Evolutionary conservation across 306 rosid genomes (phyloP).

Genomic region (Casuarina cunninghamiana): DNA sequence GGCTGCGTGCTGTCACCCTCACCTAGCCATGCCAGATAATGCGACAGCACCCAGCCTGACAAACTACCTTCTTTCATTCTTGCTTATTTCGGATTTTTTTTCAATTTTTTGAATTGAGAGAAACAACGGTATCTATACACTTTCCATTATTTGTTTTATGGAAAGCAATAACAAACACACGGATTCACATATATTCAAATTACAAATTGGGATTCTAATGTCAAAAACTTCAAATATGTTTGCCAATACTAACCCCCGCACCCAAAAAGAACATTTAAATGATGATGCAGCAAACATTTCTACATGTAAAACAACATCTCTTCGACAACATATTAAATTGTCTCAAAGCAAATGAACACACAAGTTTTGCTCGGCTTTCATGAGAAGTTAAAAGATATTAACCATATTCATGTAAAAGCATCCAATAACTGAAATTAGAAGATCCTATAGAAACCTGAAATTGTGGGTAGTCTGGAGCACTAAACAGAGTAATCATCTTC

Average conservation of each 20-base stretch:
- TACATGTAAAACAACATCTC: background rate
- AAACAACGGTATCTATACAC: no score
- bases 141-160: no score
- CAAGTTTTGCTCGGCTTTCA: background rate
- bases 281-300: background rate
- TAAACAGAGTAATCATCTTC: slow-evolving; percentile 76
- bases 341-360: background rate
- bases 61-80: no score
- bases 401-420: background rate
- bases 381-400: background rate
- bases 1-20: no score
- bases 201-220: no score
- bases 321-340: background rate
- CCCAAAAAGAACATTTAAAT: background rate
- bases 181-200: no score
- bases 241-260: background rate
- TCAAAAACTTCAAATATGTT: background rate
- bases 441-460: slow-evolving; percentile 63
- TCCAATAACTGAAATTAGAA: background rate
- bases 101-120: no score
- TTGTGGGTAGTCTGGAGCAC: slow-evolving; percentile 97
- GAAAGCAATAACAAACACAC: no score
- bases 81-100: no score
- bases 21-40: no score
- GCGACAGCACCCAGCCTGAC: no score